Base-by-base conservation (phyloP, 306 rosid species). In the Aeschynomene evenia region DNA sequence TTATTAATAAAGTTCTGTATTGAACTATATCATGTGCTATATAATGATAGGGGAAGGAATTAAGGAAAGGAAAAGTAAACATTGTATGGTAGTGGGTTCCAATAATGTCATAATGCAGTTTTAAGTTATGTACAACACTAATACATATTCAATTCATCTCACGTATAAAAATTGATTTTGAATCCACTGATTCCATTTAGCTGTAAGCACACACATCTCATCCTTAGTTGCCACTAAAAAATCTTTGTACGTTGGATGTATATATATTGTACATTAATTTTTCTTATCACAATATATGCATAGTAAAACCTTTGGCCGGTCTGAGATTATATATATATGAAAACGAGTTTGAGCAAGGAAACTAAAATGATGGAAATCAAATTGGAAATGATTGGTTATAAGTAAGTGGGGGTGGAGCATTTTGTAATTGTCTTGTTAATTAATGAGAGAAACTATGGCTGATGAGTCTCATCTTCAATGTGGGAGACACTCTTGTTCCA, bases 401-500 rank as follows among this genome's bases (percentile, higher is more conserved):
- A 81, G 81, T 82, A 81, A 80, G 42, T 57, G 56, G 42, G 77
- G 68, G 87, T 61, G 42, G 77, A 71, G 87, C 85, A 85, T 88
- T 84, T 46, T 19, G 75, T n/a, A n/a, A n/a, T 81, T 72, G 63
- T 75, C 71, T 67, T 76, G 79, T 39, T 71, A 42, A 76, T 39
- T 71, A 42, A 76, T 76, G 76, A 85, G 75, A 77, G 79, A 74
- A 77, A 70, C 72, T 85, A 80, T 75, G 69, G 67, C 78, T 51
- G 55, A 77, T 58, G 85, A 73, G 48, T 83, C 72, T 63, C 13
- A 29, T 74, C 46, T 78, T 72, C 14, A 79, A 69, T 57, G 89
- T 89, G 98, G 95, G 87, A 70, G 83, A 84, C 96, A 86, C 63
- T 62, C 83, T 72, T 81, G 73, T 82, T 79, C 79, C 84, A 85